Conservation (phyloP, 164 flowering plant genomes). For the Taxillus chinensis region DNA sequence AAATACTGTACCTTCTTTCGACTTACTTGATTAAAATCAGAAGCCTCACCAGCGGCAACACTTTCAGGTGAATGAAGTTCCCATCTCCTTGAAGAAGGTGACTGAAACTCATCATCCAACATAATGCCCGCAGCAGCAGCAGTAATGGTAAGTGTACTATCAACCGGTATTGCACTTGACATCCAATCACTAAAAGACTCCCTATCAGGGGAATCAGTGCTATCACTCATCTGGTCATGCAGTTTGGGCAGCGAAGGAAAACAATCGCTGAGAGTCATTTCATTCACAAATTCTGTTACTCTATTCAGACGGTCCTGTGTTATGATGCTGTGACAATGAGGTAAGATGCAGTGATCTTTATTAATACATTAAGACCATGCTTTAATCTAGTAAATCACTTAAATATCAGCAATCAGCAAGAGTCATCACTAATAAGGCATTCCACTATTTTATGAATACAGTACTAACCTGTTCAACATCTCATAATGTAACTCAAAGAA, state of each 20-base stretch:
- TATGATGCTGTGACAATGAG: slow-evolving; percentile 60
- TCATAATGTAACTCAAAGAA: slow-evolving; percentile 91
- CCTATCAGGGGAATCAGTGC: slow-evolving; percentile 17
- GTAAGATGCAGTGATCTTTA: not conserved
- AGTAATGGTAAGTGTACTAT: slow-evolving; percentile 49
- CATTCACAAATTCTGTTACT: slow-evolving; percentile 69
- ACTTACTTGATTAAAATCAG: slow-evolving; percentile 33
- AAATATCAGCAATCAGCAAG: not conserved
- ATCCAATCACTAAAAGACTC: slow-evolving; percentile 45
- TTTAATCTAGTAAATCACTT: not conserved
- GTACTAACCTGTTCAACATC: slow-evolving; percentile 79
- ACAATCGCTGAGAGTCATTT: slow-evolving; percentile 37
- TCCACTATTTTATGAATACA: not conserved
- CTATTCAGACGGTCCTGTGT: slow-evolving; percentile 88
- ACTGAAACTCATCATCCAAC: slow-evolving; percentile 43
- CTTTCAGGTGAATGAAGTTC: slow-evolving; percentile 62
- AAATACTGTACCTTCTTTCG: slow-evolving; percentile 15
- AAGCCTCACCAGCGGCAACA: slow-evolving; percentile 42
- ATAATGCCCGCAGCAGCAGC: slow-evolving; percentile 74
- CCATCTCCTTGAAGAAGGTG: slow-evolving; percentile 26
- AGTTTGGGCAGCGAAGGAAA: slow-evolving; percentile 27
- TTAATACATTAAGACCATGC: not conserved
- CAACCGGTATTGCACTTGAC: slow-evolving; percentile 72
- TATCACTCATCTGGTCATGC: slow-evolving; percentile 31
- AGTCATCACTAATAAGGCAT: not conserved